Evolutionary conservation across 176 grass and related monocot genomes (phyloP).

Genomic region (Hsuehochloa calcarea): DNA sequence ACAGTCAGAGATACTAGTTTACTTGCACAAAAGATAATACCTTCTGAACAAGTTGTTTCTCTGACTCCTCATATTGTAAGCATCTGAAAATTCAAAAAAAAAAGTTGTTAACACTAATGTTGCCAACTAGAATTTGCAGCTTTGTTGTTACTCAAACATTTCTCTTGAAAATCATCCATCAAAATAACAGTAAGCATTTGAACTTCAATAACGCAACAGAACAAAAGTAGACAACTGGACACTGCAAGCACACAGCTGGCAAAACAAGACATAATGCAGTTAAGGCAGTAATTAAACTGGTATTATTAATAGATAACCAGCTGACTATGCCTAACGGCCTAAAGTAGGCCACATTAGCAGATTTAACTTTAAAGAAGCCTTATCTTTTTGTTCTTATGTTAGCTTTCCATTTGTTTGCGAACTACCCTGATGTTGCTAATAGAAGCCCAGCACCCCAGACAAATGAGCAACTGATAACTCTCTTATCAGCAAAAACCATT

Average conservation of each 20-base stretch:
- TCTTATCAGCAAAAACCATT: neutral
- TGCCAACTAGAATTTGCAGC: neutral
- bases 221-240: neutral
- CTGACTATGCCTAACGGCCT: neutral
- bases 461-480: slow-evolving; percentile 10
- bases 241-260: neutral
- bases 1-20: neutral
- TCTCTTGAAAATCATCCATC: neutral
- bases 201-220: neutral
- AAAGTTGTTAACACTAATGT: slow-evolving; percentile 7
- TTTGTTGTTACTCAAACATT: slow-evolving; percentile 3
- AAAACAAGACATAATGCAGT: neutral
- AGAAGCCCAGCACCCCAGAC: neutral
- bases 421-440: neutral
- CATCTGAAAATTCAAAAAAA: slow-evolving; percentile 44
- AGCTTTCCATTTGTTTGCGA: slow-evolving; percentile 15
- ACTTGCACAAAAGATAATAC: slow-evolving; percentile 39
- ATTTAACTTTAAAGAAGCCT: slow-evolving; percentile 9
- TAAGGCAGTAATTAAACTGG: neutral
- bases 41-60: slow-evolving; percentile 64
- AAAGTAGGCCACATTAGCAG: neutral
- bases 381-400: neutral
- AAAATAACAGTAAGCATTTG: slow-evolving; percentile 4
- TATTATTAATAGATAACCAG: slow-evolving; percentile 2
- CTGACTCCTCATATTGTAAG: slow-evolving; percentile 46